A percentile compares a stretch with the other conserved stretches of the same genome.
Conservation (phyloP, 2,329 filamentous ascomycete genomes). For the Trichoderma hamatum region DNA sequence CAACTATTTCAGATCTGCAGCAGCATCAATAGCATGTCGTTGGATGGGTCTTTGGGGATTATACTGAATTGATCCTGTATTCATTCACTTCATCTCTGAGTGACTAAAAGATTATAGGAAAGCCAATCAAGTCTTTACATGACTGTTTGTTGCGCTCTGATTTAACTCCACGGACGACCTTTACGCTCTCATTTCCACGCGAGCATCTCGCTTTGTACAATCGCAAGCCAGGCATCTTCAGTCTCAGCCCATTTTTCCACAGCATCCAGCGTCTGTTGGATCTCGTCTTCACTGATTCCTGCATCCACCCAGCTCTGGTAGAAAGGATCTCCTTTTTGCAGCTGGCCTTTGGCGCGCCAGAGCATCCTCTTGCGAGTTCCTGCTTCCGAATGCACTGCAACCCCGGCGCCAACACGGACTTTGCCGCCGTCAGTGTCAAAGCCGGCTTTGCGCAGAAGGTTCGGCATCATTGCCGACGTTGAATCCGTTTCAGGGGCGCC, state of each 20-base stretch:
- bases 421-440: conserved; percentile 10
- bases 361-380: conserved; percentile 1
- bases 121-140: neutral
- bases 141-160: neutral
- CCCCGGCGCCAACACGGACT: neutral
- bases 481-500: neutral
- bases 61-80: neutral
- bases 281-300: conserved; percentile 16
- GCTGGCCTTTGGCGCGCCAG: conserved; percentile 15
- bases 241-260: conserved; percentile 2
- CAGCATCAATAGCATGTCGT: too few species aligned
- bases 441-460: conserved; percentile 5
- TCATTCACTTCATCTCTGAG: too few species aligned
- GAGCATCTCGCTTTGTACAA: conserved; percentile 19
- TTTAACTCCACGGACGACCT: neutral
- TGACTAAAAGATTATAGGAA: neutral
- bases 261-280: conserved; percentile 5
- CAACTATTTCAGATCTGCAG: too few species aligned
- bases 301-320: conserved; percentile 21
- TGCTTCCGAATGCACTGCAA: neutral
- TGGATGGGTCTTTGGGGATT: too few species aligned
- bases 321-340: conserved; percentile 12
- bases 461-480: conserved; percentile 6
- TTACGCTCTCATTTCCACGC: neutral
- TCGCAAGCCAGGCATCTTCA: conserved; percentile 15